Percentiles rank a stretch among this genome's conserved stretches.
phyloP scores from a whole-genome alignment of 1,284 basidiomycete species.

The Takashimella koratensis region DNA sequence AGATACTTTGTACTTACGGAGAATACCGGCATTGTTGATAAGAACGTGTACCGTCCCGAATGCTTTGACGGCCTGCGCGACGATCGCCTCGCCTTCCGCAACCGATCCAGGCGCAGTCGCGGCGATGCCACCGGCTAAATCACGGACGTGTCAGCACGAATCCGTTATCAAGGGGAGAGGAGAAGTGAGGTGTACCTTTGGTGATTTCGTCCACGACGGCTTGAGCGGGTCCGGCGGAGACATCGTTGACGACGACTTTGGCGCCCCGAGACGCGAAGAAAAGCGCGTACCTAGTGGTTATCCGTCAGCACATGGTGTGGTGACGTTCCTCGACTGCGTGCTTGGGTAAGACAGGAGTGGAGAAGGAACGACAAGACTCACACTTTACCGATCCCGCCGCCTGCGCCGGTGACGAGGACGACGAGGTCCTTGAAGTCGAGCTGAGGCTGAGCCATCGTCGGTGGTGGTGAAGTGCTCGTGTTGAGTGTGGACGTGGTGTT shows the following conservation, averaged over 20 bases:
- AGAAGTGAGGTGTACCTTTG: slow-evolving; percentile 54
- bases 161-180: neutral
- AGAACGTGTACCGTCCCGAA: slow-evolving; percentile 81
- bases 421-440: slow-evolving; percentile 80
- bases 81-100: slow-evolving; percentile 80
- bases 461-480: neutral
- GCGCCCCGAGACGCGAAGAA: slow-evolving; percentile 88
- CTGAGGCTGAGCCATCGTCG: slow-evolving; percentile 6
- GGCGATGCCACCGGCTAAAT: slow-evolving; percentile 76
- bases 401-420: slow-evolving; percentile 91
- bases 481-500: slow-evolving; percentile 6
- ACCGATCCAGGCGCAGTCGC: slow-evolving; percentile 84
- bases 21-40: slow-evolving; percentile 96
- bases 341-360: too few species aligned
- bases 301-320: too few species aligned
- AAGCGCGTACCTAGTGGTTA: slow-evolving; percentile 73
- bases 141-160: neutral
- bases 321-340: too few species aligned
- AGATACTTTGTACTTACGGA: slow-evolving; percentile 66
- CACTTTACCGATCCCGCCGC: slow-evolving; percentile 89
- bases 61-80: slow-evolving; percentile 75
- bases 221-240: slow-evolving; percentile 82
- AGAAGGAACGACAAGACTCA: slow-evolving; percentile 58
- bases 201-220: slow-evolving; percentile 88
- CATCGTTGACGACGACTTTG: slow-evolving; percentile 93